Conservation (phyloP, 768 basidiomycete species). For the Leccinum rimulosum region DNA sequence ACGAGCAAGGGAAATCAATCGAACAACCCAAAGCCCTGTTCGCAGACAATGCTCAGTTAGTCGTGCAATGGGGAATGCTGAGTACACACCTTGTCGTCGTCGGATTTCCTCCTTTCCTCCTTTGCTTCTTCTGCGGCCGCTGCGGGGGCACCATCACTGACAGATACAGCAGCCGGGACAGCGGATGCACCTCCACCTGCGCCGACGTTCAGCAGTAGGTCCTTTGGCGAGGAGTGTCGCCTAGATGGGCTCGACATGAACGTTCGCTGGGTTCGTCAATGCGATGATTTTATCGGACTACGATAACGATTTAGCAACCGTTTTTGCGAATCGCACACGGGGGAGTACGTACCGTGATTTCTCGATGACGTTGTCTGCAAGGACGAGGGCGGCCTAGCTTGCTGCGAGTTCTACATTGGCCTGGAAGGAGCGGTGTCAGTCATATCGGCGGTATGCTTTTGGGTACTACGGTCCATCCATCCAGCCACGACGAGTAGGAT, state of each 20-base stretch:
- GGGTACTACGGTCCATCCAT: too few species aligned
- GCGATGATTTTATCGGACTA: slow-evolving; percentile 90
- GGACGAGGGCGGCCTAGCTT: slow-evolving; percentile 92
- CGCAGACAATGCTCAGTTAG: not conserved
- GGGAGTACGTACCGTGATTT: slow-evolving; percentile 79
- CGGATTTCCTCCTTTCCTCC: slow-evolving; percentile 83
- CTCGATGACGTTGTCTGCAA: slow-evolving; percentile 94
- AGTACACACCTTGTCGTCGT: slow-evolving; percentile 56
- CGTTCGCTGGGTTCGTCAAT: slow-evolving; percentile 76
- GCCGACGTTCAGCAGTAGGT: slow-evolving; percentile 92
- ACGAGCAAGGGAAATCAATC: slow-evolving; percentile 51
- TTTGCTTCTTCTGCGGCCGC: slow-evolving; percentile 72
- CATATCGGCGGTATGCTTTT: not conserved
- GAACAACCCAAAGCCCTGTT: slow-evolving; percentile 94
- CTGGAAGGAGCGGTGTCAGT: slow-evolving; percentile 29
- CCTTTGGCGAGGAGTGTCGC: slow-evolving; percentile 83
- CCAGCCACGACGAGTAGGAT: too few species aligned
- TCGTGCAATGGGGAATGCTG: not conserved
- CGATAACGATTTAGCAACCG: not conserved
- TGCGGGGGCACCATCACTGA: slow-evolving; percentile 51
- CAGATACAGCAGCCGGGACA: slow-evolving; percentile 50
- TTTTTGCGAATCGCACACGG: not conserved
- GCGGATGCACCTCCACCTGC: slow-evolving; percentile 87
- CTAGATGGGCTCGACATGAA: slow-evolving; percentile 97
- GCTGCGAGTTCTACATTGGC: slow-evolving; percentile 79